phyloP scores from a whole-genome alignment of 352 stramenopile species.

The Phytophthora tentaculata region DNA sequence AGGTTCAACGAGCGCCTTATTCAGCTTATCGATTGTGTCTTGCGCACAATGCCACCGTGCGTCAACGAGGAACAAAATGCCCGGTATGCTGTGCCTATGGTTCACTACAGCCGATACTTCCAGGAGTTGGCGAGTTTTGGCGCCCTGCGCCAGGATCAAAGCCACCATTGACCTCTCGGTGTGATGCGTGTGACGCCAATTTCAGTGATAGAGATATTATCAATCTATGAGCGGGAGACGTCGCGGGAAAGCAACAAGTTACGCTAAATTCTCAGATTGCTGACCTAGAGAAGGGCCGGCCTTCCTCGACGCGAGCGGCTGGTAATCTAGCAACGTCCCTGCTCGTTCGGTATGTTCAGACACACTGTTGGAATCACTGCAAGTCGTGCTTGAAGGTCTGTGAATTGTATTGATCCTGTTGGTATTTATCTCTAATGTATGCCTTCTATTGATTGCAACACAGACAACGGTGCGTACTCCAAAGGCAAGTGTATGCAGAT shows the following conservation, averaged over 20 bases:
- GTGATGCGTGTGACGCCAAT: too few species aligned
- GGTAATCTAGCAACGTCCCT: constrained; percentile 8
- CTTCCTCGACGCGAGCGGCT: too few species aligned
- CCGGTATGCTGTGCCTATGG: background rate
- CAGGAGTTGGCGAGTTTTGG: constrained; percentile 9
- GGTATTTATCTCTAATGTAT: too few species aligned
- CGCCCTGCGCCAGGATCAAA: background rate
- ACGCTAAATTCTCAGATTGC: too few species aligned
- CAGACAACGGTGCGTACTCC: constrained; percentile 25
- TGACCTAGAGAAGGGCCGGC: constrained; percentile 13
- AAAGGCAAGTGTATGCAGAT: constrained; percentile 23
- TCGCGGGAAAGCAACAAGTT: background rate
- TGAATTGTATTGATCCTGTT: too few species aligned
- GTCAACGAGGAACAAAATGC: background rate
- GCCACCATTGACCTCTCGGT: background rate
- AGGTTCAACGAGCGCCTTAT: background rate
- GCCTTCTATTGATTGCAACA: too few species aligned
- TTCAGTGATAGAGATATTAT: constrained; percentile 16
- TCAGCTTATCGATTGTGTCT: background rate
- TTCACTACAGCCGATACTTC: background rate
- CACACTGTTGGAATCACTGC: constrained; percentile 22
- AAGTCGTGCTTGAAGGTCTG: constrained; percentile 32
- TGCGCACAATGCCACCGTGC: constrained; percentile 1
- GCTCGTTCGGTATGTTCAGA: constrained; percentile 17
- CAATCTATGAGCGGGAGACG: background rate